phyloP scores from a whole-genome alignment of 371 early-diverging fungal genomes.

The Mucor irregularis region DNA sequence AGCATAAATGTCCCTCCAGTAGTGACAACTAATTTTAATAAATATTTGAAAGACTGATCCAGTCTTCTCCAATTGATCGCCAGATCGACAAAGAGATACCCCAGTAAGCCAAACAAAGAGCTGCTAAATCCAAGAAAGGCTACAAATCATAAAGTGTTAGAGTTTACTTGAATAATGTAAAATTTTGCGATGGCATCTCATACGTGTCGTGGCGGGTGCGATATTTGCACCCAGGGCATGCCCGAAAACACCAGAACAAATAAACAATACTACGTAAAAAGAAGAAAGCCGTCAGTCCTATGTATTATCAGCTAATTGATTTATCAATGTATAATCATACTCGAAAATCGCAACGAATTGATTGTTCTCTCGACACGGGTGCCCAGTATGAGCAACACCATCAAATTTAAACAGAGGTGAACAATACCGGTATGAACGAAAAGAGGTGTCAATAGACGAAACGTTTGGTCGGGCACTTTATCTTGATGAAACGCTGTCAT shows the following conservation, averaged over 20 bases:
- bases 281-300: constrained; percentile 28
- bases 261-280: constrained; percentile 58
- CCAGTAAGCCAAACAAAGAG: constrained; percentile 72
- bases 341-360: constrained; percentile 52
- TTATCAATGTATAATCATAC: too few relatives aligned
- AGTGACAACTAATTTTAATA: constrained; percentile 53
- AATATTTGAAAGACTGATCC: constrained; percentile 56
- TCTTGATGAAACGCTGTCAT: constrained; percentile 36
- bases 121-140: constrained; percentile 79
- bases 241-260: constrained; percentile 71
- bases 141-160: constrained; percentile 4
- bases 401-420: constrained; percentile 71
- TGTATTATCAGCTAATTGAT: too few relatives aligned
- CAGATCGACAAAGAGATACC: constrained; percentile 70
- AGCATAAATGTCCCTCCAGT: constrained; percentile 17
- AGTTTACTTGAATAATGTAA: background rate
- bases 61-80: constrained; percentile 72
- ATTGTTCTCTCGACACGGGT: constrained; percentile 68
- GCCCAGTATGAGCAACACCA: constrained; percentile 65
- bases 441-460: constrained; percentile 72
- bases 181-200: constrained; percentile 13
- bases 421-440: constrained; percentile 81
- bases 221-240: constrained; percentile 75
- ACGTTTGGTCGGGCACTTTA: constrained; percentile 68
- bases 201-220: constrained; percentile 54